Evolutionary conservation across 139 green algal genomes (phyloP), one percentile per base, ranked within the genome.

Genomic region (Chlorella sp.): DNA sequence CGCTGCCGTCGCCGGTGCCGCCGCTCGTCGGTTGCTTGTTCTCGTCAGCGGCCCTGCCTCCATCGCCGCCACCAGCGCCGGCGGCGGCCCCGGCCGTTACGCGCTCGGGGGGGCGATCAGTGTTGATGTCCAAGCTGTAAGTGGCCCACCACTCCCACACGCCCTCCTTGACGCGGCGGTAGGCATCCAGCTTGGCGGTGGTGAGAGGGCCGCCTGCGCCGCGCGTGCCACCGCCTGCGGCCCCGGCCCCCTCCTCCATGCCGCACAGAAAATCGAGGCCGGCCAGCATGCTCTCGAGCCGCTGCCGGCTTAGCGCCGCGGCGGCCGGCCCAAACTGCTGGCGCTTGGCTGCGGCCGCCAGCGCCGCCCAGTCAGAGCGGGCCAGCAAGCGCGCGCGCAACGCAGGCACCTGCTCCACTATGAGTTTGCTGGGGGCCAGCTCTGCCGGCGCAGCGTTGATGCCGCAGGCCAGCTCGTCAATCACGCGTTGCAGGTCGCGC

Each of bases 391-490:
- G 38, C 33, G 90, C 67, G 0, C 89, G 78, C 6, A 94, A 61
- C 41, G 48, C 53, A 0, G 89, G 90, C 33, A 93, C 85, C 83
- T 91, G 88, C 79, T 96, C 92, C 62, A 95, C 72, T 29, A 95
- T 90, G 0, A 95, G 86, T 8, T 73, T 67, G 29, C 55, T 80
- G 15, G 79, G 60, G 23, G 40, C 48, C 0, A 45, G 48, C 36
- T 48, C 59, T 15, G 58, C 31, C n/a, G 61, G 29, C 12, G 45
- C 33, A 19, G 66, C 58, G 48, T 71, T 72, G 15, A 83, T 56
- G 0, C 86, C 87, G 61, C 95, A 77, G 2, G 76, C 79, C 62
- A 97, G 73, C 83, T 93, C 91, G 68, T 96, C 91, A 46, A 96
- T 65, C 27, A 89, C 81, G 0, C 91, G 74, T 75, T 91, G 84